Conservation (phyloP, 2,329 filamentous ascomycete genomes). For the Lasiodiplodia sp. region DNA sequence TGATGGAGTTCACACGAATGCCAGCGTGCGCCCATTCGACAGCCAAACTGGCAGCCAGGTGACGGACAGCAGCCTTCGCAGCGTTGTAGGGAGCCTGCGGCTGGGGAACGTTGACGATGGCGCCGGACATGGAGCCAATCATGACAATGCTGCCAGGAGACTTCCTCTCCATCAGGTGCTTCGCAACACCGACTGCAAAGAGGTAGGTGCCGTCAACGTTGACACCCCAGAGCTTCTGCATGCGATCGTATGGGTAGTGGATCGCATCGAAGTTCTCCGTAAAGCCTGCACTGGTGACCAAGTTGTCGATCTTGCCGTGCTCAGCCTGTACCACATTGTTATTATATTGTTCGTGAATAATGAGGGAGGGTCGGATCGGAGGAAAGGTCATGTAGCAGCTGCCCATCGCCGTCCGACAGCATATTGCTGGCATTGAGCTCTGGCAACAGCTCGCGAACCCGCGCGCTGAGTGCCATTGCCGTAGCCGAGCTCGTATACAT, state of each 20-base stretch:
- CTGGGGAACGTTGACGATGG: conserved; percentile 94
- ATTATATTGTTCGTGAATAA: not conserved
- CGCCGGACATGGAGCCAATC: conserved; percentile 93
- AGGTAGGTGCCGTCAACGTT: conserved; percentile 94
- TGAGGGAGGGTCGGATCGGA: not conserved
- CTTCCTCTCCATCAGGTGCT: conserved; percentile 86
- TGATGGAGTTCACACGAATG: conserved; percentile 95
- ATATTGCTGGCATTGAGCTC: not conserved
- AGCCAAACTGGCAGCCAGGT: conserved; percentile 84
- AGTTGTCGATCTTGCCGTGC: conserved; percentile 86
- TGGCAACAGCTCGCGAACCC: not conserved
- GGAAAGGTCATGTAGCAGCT: not conserved
- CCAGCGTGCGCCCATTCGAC: conserved; percentile 91
- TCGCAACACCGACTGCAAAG: conserved; percentile 83
- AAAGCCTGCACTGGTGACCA: conserved; percentile 96
- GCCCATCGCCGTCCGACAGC: not conserved
- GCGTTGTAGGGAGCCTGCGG: conserved; percentile 93
- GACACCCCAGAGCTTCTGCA: conserved; percentile 92
- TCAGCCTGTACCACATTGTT: conserved; percentile 42
- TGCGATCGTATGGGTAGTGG: conserved; percentile 86
- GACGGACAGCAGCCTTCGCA: conserved; percentile 89
- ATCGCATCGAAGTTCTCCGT: conserved; percentile 95
- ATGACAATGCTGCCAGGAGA: conserved; percentile 85
- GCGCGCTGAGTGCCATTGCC: not conserved
- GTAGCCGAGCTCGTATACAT: conserved; percentile 1